Percentiles rank a stretch among this genome's conserved stretches.
phyloP scores from a whole-genome alignment of 1,139 yeast species.

The Martiniozyma asiatica region DNA sequence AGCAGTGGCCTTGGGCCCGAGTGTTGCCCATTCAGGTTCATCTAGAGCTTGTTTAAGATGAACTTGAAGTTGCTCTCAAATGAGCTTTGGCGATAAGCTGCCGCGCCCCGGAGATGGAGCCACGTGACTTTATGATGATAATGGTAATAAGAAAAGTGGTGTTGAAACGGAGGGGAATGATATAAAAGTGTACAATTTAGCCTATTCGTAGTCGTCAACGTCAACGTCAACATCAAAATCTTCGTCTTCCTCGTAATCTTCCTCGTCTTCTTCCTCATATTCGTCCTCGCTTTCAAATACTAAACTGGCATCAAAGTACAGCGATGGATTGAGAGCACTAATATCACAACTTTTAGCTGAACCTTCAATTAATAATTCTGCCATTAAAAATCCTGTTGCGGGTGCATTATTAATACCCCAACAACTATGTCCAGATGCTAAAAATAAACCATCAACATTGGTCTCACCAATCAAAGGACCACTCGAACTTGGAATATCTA shows the following conservation, averaged over 20 bases:
- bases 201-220: slow-evolving; percentile 3
- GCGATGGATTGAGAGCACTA: slow-evolving; percentile 69
- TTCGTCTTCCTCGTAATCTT: slow-evolving; percentile 18
- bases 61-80: too few relatives aligned
- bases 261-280: slow-evolving; percentile 17
- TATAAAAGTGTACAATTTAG: too few relatives aligned
- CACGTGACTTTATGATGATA: too few relatives aligned
- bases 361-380: slow-evolving; percentile 84
- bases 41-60: too few relatives aligned
- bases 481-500: slow-evolving; percentile 81
- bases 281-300: slow-evolving; percentile 28
- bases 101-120: too few relatives aligned
- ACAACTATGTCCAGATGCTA: slow-evolving; percentile 93
- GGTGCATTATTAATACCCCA: slow-evolving; percentile 99
- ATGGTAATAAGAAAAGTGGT: too few relatives aligned
- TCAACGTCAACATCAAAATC: slow-evolving; percentile 15
- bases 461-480: slow-evolving; percentile 95
- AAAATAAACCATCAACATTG: slow-evolving; percentile 60
- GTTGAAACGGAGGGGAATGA: too few relatives aligned
- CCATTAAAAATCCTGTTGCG: slow-evolving; percentile 85
- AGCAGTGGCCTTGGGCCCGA: too few relatives aligned
- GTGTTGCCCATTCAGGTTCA: too few relatives aligned
- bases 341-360: slow-evolving; percentile 66
- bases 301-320: slow-evolving; percentile 64
- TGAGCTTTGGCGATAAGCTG: too few relatives aligned